Conservation (phyloP, 2,329 filamentous ascomycete species). For the Coleophoma cylindrospora region DNA sequence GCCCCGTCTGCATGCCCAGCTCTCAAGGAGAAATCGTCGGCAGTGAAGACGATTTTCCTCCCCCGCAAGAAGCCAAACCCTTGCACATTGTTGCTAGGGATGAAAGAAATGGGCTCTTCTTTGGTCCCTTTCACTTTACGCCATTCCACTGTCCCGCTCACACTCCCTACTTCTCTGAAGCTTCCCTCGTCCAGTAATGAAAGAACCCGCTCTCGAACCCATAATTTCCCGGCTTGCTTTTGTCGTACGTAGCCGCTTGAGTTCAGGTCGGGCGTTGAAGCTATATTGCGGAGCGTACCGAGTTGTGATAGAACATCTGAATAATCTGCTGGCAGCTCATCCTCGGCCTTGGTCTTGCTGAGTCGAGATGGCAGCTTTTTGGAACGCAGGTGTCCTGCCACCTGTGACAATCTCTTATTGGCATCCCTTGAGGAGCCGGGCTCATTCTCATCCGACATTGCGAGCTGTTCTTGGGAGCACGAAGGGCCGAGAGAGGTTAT, state of each 20-base stretch:
- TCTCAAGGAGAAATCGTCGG: constrained; percentile 58
- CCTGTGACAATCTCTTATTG: constrained; percentile 26
- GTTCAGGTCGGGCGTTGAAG: constrained; percentile 46
- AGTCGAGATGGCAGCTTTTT: constrained; percentile 13
- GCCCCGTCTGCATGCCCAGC: constrained; percentile 61
- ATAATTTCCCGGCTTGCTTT: constrained; percentile 59
- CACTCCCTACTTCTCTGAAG: constrained; percentile 55
- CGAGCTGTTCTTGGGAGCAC: neutral
- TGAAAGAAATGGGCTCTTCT: constrained; percentile 45
- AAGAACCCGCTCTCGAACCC: constrained; percentile 57
- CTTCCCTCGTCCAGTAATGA: constrained; percentile 49
- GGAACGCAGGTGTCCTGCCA: constrained; percentile 24
- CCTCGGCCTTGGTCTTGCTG: constrained; percentile 22
- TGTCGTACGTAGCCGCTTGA: constrained; percentile 57
- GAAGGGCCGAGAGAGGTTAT: too few relatives aligned
- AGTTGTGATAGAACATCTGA: constrained; percentile 56
- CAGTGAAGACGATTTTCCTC: constrained; percentile 53
- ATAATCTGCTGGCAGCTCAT: constrained; percentile 52
- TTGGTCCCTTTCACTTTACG: constrained; percentile 36
- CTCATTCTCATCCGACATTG: constrained; percentile 8
- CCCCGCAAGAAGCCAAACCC: constrained; percentile 48
- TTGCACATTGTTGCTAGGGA: constrained; percentile 59
- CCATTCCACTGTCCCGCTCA: constrained; percentile 56
- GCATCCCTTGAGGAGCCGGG: constrained; percentile 19
- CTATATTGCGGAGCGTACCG: constrained; percentile 42